These are phyloP conservation scores for Heliamphora pulchella DNA, from an alignment of 179 eudicot species.

Conservation along the genomic window DNA sequence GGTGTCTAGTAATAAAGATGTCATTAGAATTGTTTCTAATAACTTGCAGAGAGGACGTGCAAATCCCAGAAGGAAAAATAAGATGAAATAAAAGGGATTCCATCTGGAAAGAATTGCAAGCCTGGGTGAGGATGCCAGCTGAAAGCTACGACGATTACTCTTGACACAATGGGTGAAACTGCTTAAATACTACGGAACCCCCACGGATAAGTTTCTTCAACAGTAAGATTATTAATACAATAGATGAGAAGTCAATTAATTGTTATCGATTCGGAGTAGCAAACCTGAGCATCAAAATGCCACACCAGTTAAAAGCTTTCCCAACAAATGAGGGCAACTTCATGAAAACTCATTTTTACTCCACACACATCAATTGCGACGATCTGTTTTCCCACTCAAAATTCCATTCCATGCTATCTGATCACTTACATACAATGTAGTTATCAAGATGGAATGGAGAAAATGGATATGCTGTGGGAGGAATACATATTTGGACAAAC, in stretches of 20 bases:
- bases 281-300: not conserved
- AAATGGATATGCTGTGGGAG: not conserved
- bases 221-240: not conserved
- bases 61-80: too few relatives aligned
- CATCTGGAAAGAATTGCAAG: too few relatives aligned
- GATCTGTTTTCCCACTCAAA: not conserved
- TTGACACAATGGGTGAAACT: too few relatives aligned
- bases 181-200: too few relatives aligned
- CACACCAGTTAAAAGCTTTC: not conserved
- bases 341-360: not conserved
- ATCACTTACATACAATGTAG: not conserved
- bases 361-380: not conserved
- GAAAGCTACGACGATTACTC: too few relatives aligned
- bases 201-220: too few relatives aligned
- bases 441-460: not conserved
- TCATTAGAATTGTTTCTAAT: too few relatives aligned
- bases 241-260: not conserved
- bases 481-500: not conserved
- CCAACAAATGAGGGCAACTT: not conserved
- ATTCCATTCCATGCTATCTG: not conserved
- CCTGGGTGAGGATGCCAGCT: too few relatives aligned
- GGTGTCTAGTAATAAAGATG: too few relatives aligned
- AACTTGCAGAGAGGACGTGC: too few relatives aligned
- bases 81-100: too few relatives aligned
- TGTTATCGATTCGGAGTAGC: not conserved